Conservation (phyloP, 2,329 filamentous ascomycete species). For the Ramichloridium luteum region DNA sequence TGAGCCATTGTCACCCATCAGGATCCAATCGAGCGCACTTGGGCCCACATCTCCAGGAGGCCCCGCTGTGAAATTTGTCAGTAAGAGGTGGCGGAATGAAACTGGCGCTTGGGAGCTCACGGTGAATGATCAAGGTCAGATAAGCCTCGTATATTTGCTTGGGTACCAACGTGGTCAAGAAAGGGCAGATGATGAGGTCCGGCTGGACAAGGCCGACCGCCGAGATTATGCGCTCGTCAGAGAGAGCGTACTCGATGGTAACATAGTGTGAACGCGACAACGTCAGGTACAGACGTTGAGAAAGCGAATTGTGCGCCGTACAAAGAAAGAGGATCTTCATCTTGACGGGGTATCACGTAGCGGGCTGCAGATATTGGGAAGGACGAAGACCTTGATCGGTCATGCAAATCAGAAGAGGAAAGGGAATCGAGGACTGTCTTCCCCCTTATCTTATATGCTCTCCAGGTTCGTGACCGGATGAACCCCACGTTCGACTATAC, state of each 20-base stretch:
- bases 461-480: too few species aligned
- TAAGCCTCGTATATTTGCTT: constrained; percentile 26
- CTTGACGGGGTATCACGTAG: too few species aligned
- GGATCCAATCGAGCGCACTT: constrained; percentile 32
- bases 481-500: too few species aligned
- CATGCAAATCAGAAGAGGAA: too few species aligned
- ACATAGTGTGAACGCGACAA: constrained; percentile 27
- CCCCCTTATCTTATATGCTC: too few species aligned
- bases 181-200: constrained; percentile 33
- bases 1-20: constrained; percentile 32
- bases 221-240: constrained; percentile 26
- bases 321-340: constrained; percentile 35
- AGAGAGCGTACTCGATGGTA: constrained; percentile 30
- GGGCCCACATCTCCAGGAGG: constrained; percentile 33
- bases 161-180: constrained; percentile 30
- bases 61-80: constrained; percentile 9
- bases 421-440: too few species aligned
- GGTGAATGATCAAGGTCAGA: constrained; percentile 32
- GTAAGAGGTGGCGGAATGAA: too few species aligned
- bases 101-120: constrained; percentile 12
- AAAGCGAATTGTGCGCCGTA: constrained; percentile 35
- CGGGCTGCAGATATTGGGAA: too few species aligned
- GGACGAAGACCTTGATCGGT: too few species aligned
- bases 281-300: constrained; percentile 29
- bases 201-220: constrained; percentile 28